These are phyloP conservation scores for Cystobasidium tubakii DNA, from an alignment of 768 basidiomycete genomes.

Conservation along the genomic window DNA sequence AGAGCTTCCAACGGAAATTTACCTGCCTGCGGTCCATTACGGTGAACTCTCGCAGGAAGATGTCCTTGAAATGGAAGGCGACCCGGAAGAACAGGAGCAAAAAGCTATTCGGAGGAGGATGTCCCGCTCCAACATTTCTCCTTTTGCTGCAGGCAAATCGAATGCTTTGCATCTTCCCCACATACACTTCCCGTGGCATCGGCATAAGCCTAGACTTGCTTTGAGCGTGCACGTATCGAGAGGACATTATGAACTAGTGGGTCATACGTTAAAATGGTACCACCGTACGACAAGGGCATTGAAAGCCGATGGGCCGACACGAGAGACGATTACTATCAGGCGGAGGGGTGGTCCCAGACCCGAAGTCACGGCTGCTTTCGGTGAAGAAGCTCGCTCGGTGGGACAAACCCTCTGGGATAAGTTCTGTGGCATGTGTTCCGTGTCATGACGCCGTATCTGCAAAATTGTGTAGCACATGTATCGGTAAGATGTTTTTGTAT, in stretches of 20 bases:
- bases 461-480: background rate
- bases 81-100: background rate
- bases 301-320: background rate
- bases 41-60: slow-evolving; percentile 53
- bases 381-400: background rate
- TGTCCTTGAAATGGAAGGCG: slow-evolving; percentile 39
- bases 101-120: background rate
- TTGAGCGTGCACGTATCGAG: slow-evolving; percentile 52
- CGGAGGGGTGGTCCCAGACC: slow-evolving; percentile 29
- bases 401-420: background rate
- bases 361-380: slow-evolving; percentile 12
- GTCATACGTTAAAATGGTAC: slow-evolving; percentile 42
- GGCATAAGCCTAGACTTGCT: slow-evolving; percentile 26
- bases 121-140: slow-evolving; percentile 17
- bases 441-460: too few relatives aligned
- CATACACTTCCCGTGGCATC: background rate
- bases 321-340: slow-evolving; percentile 17
- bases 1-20: slow-evolving; percentile 75
- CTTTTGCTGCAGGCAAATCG: background rate
- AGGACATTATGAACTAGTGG: slow-evolving; percentile 39
- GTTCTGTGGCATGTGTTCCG: background rate
- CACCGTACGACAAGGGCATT: slow-evolving; percentile 9
- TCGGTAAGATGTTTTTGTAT: background rate
- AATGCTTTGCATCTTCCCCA: background rate
- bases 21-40: slow-evolving; percentile 82